phyloP scores from a whole-genome alignment of 2,329 filamentous ascomycete species.

The Emydomyces testavorans region DNA sequence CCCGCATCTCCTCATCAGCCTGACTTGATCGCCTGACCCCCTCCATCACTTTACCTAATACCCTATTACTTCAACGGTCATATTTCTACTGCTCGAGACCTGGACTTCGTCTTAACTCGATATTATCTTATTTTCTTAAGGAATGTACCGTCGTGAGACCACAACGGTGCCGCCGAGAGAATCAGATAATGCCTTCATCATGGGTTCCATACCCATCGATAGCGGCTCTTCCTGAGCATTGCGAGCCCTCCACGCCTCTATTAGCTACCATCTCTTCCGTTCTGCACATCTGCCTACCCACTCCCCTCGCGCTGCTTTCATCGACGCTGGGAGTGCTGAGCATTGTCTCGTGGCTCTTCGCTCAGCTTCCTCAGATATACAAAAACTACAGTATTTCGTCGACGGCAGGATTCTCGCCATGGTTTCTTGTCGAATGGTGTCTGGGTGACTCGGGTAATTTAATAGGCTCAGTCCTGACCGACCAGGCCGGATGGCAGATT shows the following conservation, averaged over 20 bases:
- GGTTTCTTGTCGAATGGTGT: constrained; percentile 56
- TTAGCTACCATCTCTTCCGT: constrained; percentile 47
- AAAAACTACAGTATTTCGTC: constrained; percentile 55
- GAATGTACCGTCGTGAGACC: neutral
- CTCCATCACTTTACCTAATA: neutral
- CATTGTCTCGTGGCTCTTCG: constrained; percentile 58
- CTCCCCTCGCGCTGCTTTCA: constrained; percentile 50
- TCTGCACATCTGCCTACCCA: constrained; percentile 53
- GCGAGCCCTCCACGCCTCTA: constrained; percentile 48
- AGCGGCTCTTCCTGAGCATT: constrained; percentile 44
- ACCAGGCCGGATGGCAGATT: constrained; percentile 56
- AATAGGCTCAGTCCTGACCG: constrained; percentile 50
- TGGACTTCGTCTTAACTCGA: too few relatives aligned
- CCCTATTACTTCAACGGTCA: neutral
- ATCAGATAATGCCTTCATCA: constrained; percentile 23
- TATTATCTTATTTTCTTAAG: too few relatives aligned
- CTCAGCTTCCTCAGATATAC: constrained; percentile 57
- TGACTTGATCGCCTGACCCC: constrained; percentile 8
- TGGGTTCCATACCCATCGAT: constrained; percentile 22
- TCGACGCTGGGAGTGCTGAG: constrained; percentile 49
- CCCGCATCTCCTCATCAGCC: neutral
- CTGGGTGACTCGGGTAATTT: constrained; percentile 54
- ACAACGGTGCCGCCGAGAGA: neutral
- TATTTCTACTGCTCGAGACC: too few relatives aligned
- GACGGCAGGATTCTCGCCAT: constrained; percentile 53